These are phyloP conservation scores for Chaetomium cochliodes DNA, from an alignment of 495 filamentous ascomycete genomes.

Conservation along the genomic window DNA sequence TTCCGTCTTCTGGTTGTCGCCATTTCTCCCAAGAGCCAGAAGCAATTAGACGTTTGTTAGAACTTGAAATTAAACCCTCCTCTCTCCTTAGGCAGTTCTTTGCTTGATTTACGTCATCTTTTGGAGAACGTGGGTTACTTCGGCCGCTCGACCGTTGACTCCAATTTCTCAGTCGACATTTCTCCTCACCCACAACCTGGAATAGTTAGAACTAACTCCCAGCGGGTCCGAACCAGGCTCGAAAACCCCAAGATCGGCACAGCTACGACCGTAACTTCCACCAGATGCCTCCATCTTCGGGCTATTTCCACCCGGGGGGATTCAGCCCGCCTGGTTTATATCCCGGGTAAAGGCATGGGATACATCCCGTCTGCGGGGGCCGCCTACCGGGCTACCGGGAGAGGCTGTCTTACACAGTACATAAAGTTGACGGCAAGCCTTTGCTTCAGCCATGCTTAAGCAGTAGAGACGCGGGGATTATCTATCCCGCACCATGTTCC, in stretches of 20 bases:
- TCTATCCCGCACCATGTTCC: neutral
- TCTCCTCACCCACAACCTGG: neutral
- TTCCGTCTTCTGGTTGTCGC: too few relatives aligned
- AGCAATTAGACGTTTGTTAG: too few relatives aligned
- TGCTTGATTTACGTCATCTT: too few relatives aligned
- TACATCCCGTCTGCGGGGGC: slow-evolving; percentile 22
- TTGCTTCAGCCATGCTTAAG: neutral
- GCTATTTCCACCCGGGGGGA: slow-evolving; percentile 14
- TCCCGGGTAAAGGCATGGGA: slow-evolving; percentile 7
- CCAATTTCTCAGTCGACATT: neutral
- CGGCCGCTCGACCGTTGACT: neutral
- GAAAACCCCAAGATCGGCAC: slow-evolving; percentile 19
- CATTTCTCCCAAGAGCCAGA: too few relatives aligned
- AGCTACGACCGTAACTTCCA: neutral
- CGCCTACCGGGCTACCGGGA: slow-evolving; percentile 3
- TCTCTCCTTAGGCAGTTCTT: too few relatives aligned
- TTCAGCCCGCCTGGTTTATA: slow-evolving; percentile 8
- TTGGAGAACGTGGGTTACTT: neutral
- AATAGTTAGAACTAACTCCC: neutral
- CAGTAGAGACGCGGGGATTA: neutral
- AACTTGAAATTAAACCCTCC: too few relatives aligned
- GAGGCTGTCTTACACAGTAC: neutral
- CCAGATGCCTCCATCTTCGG: slow-evolving; percentile 12
- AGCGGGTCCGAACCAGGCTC: slow-evolving; percentile 6
- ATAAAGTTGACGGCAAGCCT: neutral